Base-by-base conservation (phyloP, 163 green algal species). In the Scenedesmus sp. region DNA sequence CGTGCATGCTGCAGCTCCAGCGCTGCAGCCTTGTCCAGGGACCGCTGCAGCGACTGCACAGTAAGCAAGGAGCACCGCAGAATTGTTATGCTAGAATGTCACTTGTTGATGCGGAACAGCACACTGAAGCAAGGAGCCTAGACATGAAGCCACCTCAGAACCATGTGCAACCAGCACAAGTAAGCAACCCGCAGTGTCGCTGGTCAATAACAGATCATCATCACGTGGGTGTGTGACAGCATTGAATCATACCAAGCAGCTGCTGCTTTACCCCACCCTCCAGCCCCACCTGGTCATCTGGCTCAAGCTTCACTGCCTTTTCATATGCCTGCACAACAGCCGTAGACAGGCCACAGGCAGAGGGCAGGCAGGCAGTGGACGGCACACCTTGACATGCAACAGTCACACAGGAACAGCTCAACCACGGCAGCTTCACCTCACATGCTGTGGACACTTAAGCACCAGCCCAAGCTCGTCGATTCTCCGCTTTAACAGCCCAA, bases 261-360 rank as follows among this genome's bases (percentile, higher is more conserved):
- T 22, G n/a, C n/a, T n/a, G n/a, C n/a, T n/a, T n/a, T n/a, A n/a
- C n/a, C 2, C n/a, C n/a, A 10, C n/a, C n/a, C 15, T 42, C 12
- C 33, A 49, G 72, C 3, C 40, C 7, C 83, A 86, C 87, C 49
- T 94, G 37, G 72, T 98, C 94, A 68, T 96, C 94, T 20, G 96
- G 96, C 89, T 98, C 96, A 16, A 97, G 88, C 78, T 94, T 92
- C 12, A 94, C 72, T 0, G 95, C 96, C 56, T 87, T 87, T 81
- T 97, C 91, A 59, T 97, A 97, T 3, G 93, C 92, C 65, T 76
- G 65, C 65, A 73, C 24, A 40, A 7, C 65, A 76, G 65, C 65
- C 37, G 26, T 30, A 37, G 30, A 26, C 37, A 6, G 30, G 40
- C 30, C 65, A n/a, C 1, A 22, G 22, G 9, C 51, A 61, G 51